Evolutionary conservation across 495 filamentous ascomycete species (phyloP).

Genomic region (Annulohypoxylon nitens): DNA sequence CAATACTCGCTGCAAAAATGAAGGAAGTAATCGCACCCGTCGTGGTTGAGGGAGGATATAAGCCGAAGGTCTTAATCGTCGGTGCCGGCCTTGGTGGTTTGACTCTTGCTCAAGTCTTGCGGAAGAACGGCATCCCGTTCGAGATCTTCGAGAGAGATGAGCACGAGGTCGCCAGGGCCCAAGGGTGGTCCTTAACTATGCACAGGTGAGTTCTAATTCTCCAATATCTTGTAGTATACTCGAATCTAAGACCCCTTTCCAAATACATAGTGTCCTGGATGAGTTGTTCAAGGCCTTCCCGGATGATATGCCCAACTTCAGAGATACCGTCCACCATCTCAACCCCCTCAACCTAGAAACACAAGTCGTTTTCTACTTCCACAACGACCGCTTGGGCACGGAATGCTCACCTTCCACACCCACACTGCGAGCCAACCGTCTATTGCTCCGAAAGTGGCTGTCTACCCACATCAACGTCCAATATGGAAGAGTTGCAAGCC

Average conservation of each 20-base stretch:
- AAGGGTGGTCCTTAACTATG: constrained; percentile 56
- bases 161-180: constrained; percentile 52
- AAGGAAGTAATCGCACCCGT: constrained; percentile 38
- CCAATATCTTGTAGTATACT: background rate
- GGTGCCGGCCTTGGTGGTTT: constrained; percentile 65
- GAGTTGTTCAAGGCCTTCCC: constrained; percentile 52
- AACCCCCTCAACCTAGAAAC: constrained; percentile 45
- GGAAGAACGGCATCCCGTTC: constrained; percentile 63
- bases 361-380: constrained; percentile 49
- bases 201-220: constrained; percentile 33
- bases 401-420: constrained; percentile 38
- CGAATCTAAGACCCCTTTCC: constrained; percentile 7
- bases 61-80: constrained; percentile 59
- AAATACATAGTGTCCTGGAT: constrained; percentile 37
- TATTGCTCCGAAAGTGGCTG: constrained; percentile 46
- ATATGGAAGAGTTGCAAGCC: constrained; percentile 40
- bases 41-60: constrained; percentile 34
- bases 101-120: constrained; percentile 66
- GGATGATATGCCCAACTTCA: constrained; percentile 52
- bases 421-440: constrained; percentile 44
- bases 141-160: constrained; percentile 66
- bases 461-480: constrained; percentile 46
- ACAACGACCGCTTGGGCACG: constrained; percentile 45
- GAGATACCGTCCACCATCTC: constrained; percentile 51
- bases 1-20: constrained; percentile 18